These are phyloP conservation scores for Salvia sclarea DNA, from an alignment of 305 asterid genomes.

Conservation along the genomic window DNA sequence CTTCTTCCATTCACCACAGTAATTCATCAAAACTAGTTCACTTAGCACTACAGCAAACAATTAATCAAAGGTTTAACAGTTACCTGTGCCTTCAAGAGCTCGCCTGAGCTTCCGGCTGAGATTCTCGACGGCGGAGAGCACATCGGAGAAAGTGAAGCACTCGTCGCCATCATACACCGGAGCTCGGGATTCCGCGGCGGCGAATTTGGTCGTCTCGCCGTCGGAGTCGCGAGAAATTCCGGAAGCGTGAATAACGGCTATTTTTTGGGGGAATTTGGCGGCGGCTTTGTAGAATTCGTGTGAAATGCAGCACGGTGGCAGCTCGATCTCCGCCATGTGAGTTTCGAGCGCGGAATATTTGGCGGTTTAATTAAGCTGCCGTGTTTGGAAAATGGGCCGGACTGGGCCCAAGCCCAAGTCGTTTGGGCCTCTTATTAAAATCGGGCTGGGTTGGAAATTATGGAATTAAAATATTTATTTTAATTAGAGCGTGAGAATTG, in stretches of 20 bases:
- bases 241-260: constrained; percentile 80
- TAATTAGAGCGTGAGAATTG: too few relatives aligned
- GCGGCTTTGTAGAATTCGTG: constrained; percentile 70
- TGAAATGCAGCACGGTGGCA: constrained; percentile 67
- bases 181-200: constrained; percentile 31
- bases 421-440: too few relatives aligned
- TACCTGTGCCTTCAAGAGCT: constrained; percentile 58
- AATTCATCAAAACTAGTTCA: background rate
- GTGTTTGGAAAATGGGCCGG: too few relatives aligned
- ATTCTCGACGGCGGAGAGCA: constrained; percentile 46
- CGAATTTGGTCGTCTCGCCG: constrained; percentile 22
- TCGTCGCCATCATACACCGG: constrained; percentile 44
- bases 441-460: too few relatives aligned
- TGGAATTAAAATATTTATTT: too few relatives aligned
- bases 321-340: constrained; percentile 31
- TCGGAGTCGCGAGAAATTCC: constrained; percentile 39
- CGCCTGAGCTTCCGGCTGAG: constrained; percentile 45
- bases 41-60: constrained; percentile 2
- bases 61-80: constrained; percentile 44
- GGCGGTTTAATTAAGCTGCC: too few relatives aligned
- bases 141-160: constrained; percentile 47
- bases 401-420: too few relatives aligned
- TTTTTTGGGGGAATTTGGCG: constrained; percentile 49
- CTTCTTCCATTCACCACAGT: background rate
- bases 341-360: constrained; percentile 39